These are phyloP conservation scores for Pilaira anomala DNA, from an alignment of 192 early-diverging fungal species.

Conservation along the genomic window DNA sequence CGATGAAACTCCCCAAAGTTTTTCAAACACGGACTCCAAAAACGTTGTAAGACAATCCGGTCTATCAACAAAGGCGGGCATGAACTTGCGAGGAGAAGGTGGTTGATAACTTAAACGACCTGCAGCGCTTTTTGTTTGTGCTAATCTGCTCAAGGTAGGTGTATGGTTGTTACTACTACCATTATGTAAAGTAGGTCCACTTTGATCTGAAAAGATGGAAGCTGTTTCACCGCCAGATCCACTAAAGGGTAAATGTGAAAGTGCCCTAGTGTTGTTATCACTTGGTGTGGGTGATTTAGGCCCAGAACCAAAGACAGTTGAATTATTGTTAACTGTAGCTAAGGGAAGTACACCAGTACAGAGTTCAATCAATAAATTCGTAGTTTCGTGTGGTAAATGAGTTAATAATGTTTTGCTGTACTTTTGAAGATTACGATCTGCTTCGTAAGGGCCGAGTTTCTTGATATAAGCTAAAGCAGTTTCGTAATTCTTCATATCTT, in stretches of 20 bases:
- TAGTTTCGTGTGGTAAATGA: conserved; percentile 54
- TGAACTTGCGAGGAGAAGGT: conserved; percentile 66
- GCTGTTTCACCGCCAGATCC: conserved; percentile 15
- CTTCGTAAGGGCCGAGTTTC: conserved; percentile 48
- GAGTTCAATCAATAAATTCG: conserved; percentile 51
- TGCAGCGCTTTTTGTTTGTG: not conserved
- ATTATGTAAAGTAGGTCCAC: not conserved
- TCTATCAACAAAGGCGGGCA: conserved; percentile 85
- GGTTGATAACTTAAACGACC: conserved; percentile 36
- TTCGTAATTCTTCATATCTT: conserved; percentile 79
- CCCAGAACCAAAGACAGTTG: not conserved
- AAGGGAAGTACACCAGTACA: conserved; percentile 45
- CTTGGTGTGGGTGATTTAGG: conserved; percentile 21
- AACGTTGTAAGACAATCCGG: conserved; percentile 78
- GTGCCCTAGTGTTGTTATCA: conserved; percentile 23
- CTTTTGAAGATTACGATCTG: conserved; percentile 54
- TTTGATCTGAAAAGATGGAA: conserved; percentile 6
- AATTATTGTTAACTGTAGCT: not conserved
- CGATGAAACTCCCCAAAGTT: conserved; percentile 59
- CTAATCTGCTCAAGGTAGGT: not conserved
- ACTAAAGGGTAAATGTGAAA: conserved; percentile 36
- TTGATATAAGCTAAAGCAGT: conserved; percentile 77
- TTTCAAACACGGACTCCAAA: conserved; percentile 79
- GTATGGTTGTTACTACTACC: not conserved
- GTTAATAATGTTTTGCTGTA: conserved; percentile 55